phyloP scores from a whole-genome alignment of 2,329 filamentous ascomycete genomes.

The Neoscytalidium dimidiatum region DNA sequence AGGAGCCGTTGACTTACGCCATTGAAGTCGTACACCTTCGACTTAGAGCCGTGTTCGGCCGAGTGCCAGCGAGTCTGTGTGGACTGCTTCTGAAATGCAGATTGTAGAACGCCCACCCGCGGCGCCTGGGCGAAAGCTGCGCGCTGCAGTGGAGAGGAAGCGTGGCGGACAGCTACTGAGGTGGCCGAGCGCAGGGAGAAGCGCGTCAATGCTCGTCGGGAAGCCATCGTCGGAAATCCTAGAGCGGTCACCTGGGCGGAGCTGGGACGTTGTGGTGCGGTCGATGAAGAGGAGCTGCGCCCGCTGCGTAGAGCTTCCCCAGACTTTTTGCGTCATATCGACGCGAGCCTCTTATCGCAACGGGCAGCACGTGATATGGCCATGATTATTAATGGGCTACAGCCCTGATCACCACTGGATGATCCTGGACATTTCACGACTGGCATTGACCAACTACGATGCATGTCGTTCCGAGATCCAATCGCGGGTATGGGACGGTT shows the following conservation, averaged over 20 bases:
- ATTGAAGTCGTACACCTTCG: constrained; percentile 15
- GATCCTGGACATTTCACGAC: neutral
- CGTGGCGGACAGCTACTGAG: neutral
- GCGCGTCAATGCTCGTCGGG: constrained; percentile 4
- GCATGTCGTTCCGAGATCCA: neutral
- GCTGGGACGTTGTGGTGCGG: neutral
- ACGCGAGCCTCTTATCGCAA: neutral
- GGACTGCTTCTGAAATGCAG: neutral
- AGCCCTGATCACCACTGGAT: neutral
- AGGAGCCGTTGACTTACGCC: neutral
- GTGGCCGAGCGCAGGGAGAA: neutral
- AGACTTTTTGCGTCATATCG: constrained; percentile 16
- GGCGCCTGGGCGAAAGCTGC: neutral
- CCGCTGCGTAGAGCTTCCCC: constrained; percentile 14
- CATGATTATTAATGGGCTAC: neutral
- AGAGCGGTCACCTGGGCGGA: neutral
- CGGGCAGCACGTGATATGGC: neutral
- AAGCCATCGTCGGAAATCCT: neutral
- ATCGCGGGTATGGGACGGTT: neutral
- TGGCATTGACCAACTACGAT: neutral
- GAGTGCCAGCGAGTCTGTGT: constrained; percentile 8
- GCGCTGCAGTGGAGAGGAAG: neutral
- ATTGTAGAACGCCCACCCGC: neutral
- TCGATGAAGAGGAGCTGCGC: neutral
- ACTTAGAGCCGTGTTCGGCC: constrained; percentile 9